Evolutionary conservation across 2,329 filamentous ascomycete genomes (phyloP).

Genomic region (Cercospora janseana): DNA sequence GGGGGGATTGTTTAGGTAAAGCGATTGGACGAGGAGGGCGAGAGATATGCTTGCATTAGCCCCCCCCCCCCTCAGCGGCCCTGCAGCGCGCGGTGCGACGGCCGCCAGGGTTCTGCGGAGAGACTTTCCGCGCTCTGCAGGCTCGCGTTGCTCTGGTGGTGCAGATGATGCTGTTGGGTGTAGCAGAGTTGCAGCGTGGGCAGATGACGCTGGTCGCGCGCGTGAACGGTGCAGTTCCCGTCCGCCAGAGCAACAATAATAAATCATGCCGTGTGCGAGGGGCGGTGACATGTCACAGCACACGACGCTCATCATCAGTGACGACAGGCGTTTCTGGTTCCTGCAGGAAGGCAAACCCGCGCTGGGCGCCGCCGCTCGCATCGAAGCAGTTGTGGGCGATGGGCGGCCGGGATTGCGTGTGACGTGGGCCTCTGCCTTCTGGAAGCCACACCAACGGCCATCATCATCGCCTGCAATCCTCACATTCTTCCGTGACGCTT

Average conservation of each 20-base stretch:
- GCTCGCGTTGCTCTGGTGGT: background rate
- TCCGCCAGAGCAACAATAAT: too few relatives aligned
- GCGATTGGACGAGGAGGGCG: slow-evolving; percentile 9
- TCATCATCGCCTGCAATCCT: too few relatives aligned
- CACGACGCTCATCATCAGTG: too few relatives aligned
- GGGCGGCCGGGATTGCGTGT: slow-evolving; percentile 7
- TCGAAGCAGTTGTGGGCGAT: slow-evolving; percentile 7
- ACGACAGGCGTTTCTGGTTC: slow-evolving; percentile 4
- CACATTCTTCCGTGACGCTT: too few relatives aligned
- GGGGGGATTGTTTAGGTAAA: slow-evolving; percentile 10
- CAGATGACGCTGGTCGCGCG: too few relatives aligned
- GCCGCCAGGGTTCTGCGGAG: slow-evolving; percentile 11
- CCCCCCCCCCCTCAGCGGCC: background rate
- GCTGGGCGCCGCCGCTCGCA: slow-evolving; percentile 7
- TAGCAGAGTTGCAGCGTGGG: too few relatives aligned
- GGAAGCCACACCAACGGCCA: slow-evolving; percentile 2
- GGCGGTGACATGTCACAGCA: too few relatives aligned
- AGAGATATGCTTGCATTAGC: slow-evolving; percentile 16
- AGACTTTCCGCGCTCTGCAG: slow-evolving; percentile 1
- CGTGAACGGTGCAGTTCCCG: too few relatives aligned
- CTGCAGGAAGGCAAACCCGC: slow-evolving; percentile 8
- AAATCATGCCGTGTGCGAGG: too few relatives aligned
- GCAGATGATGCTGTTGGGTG: slow-evolving; percentile 1
- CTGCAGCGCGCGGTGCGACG: slow-evolving; percentile 5
- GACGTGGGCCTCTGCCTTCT: slow-evolving; percentile 12